Evolutionary conservation across 331 rosid species (phyloP), one percentile per base, ranked within the genome.

Genomic region (Rosa hybrid): DNA sequence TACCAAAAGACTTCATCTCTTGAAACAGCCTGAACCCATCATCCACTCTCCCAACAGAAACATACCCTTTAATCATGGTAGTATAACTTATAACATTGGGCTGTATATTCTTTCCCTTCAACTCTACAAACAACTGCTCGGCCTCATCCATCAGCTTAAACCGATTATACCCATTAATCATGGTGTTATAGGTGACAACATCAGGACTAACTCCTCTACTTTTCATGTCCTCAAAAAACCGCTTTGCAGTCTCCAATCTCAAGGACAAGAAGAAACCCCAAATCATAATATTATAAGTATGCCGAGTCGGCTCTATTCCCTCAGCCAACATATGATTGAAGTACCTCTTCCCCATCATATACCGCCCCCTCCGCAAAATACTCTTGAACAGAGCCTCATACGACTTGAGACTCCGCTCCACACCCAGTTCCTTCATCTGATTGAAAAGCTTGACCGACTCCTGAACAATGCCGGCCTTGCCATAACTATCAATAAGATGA

Each of bases 281-380:
- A n/a, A 91, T 72, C 80, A 93, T 83, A n/a, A 93, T 6, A 81
- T 91, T 90, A 51, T 89, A 91, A 0, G 98, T 90, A 72, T 91
- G 95, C 39, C 87, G 49, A 17, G 92, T 89, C 3, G 98, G 97
- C 62, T 88, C 86, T 14, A 91, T 80, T 6, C 95, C 97, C 67
- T 94, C 98, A 39, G 80, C 80, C 68, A 94, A 41, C 97, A 91
- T 89, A 0, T 89, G 85, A 81, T 94, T 91, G 16, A 90, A 91
- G 78, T 90, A 84, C 85, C 96, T 86, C 77, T 91, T 94, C 0
- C 92, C 97, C 98, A 94, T 94, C 97, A 86, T 88, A 72, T 91
- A 91, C 49, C 98, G 72, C 3, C 97, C 97, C 10, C 90, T 48
- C 38, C 92, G 84, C 54, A 94, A 16, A 79, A 94, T 94, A 21